Conservation (phyloP, 352 stramenopile genomes). For the Phytophthora crassamura region DNA sequence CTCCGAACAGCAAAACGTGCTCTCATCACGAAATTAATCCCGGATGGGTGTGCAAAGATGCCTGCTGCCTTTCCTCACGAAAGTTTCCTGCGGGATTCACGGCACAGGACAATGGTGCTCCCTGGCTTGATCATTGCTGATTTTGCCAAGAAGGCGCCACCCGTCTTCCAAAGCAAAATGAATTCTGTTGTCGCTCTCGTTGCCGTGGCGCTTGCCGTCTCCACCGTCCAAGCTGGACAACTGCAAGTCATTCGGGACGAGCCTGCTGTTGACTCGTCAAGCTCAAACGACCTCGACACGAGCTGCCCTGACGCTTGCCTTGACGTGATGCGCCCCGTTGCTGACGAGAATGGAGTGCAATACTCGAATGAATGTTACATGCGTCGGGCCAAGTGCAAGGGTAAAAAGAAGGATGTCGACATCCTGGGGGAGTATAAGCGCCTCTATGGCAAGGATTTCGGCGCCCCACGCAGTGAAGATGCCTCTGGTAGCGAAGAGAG, state of each 20-base stretch:
- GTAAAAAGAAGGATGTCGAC: slow-evolving; percentile 3
- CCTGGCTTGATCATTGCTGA: slow-evolving; percentile 2
- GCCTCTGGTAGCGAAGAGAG: slow-evolving; percentile 1
- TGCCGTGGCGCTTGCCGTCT: slow-evolving; percentile 14
- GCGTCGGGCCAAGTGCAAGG: slow-evolving; percentile 21
- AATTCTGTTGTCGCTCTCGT: slow-evolving; percentile 19
- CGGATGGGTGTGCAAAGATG: slow-evolving; percentile 9
- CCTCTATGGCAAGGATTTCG: slow-evolving; percentile 21
- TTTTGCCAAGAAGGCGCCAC: background rate
- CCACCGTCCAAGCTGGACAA: slow-evolving; percentile 11
- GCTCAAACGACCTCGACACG: background rate
- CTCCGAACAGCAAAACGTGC: slow-evolving; percentile 19
- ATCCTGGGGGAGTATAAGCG: slow-evolving; percentile 20
- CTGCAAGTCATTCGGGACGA: slow-evolving; percentile 1
- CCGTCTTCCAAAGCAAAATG: slow-evolving; percentile 5
- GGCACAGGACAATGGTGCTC: background rate
- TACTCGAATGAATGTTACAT: slow-evolving; percentile 27
- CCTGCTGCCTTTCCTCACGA: background rate
- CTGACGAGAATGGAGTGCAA: slow-evolving; percentile 23
- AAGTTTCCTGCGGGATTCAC: no score
- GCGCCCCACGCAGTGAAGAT: slow-evolving; percentile 3
- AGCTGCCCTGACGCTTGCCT: slow-evolving; percentile 20
- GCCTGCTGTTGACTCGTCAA: background rate
- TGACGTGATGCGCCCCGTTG: slow-evolving; percentile 17
- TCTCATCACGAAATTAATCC: slow-evolving; percentile 26